Evolutionary conservation across 2,329 filamentous ascomycete species (phyloP).

Genomic region (Cytospora mali): DNA sequence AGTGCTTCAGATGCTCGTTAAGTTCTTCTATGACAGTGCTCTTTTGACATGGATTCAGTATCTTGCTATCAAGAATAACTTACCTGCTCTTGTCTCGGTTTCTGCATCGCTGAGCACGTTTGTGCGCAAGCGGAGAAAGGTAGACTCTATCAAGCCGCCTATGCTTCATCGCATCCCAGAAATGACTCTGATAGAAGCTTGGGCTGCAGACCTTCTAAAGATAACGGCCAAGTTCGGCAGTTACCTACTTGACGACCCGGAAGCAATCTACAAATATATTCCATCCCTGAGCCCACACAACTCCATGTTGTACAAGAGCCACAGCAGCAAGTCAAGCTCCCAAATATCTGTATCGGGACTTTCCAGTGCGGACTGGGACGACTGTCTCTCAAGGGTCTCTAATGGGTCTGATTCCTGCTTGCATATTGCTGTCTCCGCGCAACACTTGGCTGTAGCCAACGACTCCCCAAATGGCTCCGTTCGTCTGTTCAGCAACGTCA

Average conservation of each 20-base stretch:
- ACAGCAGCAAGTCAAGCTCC: conserved; percentile 21
- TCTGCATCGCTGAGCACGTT: conserved; percentile 28
- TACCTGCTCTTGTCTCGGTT: neutral
- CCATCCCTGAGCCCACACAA: conserved; percentile 33
- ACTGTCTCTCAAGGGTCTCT: conserved; percentile 34
- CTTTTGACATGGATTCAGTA: conserved; percentile 34
- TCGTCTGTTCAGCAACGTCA: conserved; percentile 12
- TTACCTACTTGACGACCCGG: conserved; percentile 31
- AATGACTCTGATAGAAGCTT: conserved; percentile 30
- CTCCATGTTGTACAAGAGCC: conserved; percentile 32
- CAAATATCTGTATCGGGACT: conserved; percentile 31
- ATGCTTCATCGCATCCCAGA: conserved; percentile 28
- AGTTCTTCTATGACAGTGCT: conserved; percentile 30
- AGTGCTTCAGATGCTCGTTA: conserved; percentile 28
- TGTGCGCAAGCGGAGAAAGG: conserved; percentile 22
- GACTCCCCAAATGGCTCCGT: conserved; percentile 10
- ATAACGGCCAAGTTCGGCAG: conserved; percentile 31
- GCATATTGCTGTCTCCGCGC: conserved; percentile 11
- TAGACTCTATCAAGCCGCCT: conserved; percentile 22
- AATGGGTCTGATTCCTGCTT: conserved; percentile 10
- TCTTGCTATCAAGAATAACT: conserved; percentile 23
- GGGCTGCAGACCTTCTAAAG: conserved; percentile 33
- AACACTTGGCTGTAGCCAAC: conserved; percentile 11
- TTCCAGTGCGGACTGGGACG: conserved; percentile 33
- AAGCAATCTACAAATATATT: conserved; percentile 34